phyloP scores from a whole-genome alignment of 768 basidiomycete genomes.

The Coprinopsis cinerea region DNA sequence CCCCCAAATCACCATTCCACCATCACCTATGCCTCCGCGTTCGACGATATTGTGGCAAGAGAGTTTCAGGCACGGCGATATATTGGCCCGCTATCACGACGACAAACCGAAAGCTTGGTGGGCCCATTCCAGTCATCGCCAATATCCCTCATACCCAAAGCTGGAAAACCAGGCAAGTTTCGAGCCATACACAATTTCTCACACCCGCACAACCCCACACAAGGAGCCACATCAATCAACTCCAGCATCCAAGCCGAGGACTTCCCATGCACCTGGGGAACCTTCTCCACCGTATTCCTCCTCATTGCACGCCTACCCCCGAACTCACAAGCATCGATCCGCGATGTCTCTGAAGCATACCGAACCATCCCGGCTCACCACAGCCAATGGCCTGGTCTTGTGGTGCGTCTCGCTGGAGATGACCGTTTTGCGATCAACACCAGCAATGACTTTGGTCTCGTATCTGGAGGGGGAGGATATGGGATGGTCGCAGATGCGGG shows the following conservation, averaged over 20 bases:
- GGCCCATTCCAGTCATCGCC: constrained; percentile 31
- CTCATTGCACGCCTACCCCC: constrained; percentile 25
- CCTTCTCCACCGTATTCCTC: constrained; percentile 25
- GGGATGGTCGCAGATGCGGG: constrained; percentile 19
- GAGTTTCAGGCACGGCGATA: constrained; percentile 20
- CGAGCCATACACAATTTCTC: constrained; percentile 30
- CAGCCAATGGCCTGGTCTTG: constrained; percentile 31
- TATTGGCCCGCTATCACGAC: constrained; percentile 21
- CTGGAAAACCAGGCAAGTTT: constrained; percentile 20
- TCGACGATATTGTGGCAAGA: constrained; percentile 12
- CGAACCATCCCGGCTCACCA: constrained; percentile 24
- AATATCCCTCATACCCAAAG: constrained; percentile 26
- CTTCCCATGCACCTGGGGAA: constrained; percentile 40
- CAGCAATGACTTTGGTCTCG: constrained; percentile 18
- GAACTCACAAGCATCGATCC: constrained; percentile 12
- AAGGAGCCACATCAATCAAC: constrained; percentile 22
- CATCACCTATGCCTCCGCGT: constrained; percentile 1
- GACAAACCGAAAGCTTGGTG: constrained; percentile 17
- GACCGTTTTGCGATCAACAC: constrained; percentile 22
- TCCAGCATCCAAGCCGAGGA: constrained; percentile 19
- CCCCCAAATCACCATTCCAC: constrained; percentile 26
- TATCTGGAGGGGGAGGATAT: constrained; percentile 18
- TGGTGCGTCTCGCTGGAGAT: constrained; percentile 17
- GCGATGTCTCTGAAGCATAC: constrained; percentile 35
- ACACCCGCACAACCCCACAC: constrained; percentile 12